A percentile compares a stretch with the other conserved stretches of the same genome.
phyloP scores from a whole-genome alignment of 164 flowering plant genomes.

The Dillenia suffruticosa region DNA sequence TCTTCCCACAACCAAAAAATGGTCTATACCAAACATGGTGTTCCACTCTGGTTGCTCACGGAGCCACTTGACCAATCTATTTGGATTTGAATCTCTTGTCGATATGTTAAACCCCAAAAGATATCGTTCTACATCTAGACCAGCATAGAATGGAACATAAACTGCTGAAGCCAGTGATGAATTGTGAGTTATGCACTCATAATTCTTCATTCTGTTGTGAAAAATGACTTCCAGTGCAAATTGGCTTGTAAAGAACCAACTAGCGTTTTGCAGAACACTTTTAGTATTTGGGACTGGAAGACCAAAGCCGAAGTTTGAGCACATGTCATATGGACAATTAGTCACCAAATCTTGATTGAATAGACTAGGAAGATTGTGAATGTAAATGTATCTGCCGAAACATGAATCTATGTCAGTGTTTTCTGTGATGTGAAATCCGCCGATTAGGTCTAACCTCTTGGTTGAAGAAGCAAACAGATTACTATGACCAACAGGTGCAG shows the following conservation, averaged over 20 bases:
- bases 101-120: constrained; percentile 15
- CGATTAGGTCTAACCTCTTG: no score
- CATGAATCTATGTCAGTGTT: constrained; percentile 7
- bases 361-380: constrained; percentile 27
- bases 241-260: constrained; percentile 36
- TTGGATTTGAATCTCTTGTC: constrained; percentile 18
- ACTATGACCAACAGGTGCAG: no score
- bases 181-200: constrained; percentile 34
- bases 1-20: constrained; percentile 39
- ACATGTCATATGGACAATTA: constrained; percentile 19
- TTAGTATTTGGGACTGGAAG: constrained; percentile 6
- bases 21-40: constrained; percentile 31
- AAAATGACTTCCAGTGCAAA: constrained; percentile 33
- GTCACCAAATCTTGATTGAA: constrained; percentile 26
- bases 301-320: constrained; percentile 29
- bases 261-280: constrained; percentile 6
- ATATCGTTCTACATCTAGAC: constrained; percentile 26
- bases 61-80: constrained; percentile 24
- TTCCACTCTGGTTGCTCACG: constrained; percentile 27
- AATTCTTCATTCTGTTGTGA: constrained; percentile 28
- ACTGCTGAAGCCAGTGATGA: constrained; percentile 34
- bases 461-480: no score
- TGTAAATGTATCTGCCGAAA: constrained; percentile 27
- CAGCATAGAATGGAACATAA: constrained; percentile 37
- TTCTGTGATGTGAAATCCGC: no score